Evolutionary conservation across 108 stramenopile species (phyloP).

Genomic region (Aurantiochytrium sp.): DNA sequence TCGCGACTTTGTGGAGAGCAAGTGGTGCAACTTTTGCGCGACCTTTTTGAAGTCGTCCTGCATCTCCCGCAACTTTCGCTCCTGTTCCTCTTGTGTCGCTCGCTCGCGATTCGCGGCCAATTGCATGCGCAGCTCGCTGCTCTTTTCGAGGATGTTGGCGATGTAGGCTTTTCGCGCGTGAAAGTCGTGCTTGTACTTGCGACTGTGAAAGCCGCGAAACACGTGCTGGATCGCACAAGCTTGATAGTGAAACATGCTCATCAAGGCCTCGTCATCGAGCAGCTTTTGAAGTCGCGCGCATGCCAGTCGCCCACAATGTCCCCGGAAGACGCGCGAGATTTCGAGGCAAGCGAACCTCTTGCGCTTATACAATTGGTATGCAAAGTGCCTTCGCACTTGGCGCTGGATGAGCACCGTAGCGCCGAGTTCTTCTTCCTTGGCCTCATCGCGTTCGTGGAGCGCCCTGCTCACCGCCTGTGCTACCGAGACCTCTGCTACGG

Average conservation of each 20-base stretch:
- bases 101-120: conserved; percentile 25
- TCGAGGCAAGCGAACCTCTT: neutral
- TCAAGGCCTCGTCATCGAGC: neutral
- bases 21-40: conserved; percentile 47
- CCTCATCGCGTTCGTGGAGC: neutral
- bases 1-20: conserved; percentile 37
- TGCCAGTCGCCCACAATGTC: neutral
- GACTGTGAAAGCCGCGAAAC: conserved; percentile 41
- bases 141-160: conserved; percentile 30
- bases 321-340: neutral
- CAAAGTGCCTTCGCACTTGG: neutral
- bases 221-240: conserved; percentile 32
- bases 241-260: conserved; percentile 40
- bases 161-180: conserved; percentile 36
- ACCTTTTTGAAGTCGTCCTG: conserved; percentile 30
- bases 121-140: conserved; percentile 24
- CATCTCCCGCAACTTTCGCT: neutral
- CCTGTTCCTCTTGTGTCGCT: conserved; percentile 27
- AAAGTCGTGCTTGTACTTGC: conserved; percentile 42
- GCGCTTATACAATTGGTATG: neutral
- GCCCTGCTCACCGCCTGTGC: neutral
- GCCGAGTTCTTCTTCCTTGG: neutral
- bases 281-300: neutral
- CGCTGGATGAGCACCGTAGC: conserved; percentile 1
- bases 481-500: neutral